Base-by-base conservation (phyloP, 495 filamentous ascomycete genomes). In the Annulohypoxylon nitens region DNA sequence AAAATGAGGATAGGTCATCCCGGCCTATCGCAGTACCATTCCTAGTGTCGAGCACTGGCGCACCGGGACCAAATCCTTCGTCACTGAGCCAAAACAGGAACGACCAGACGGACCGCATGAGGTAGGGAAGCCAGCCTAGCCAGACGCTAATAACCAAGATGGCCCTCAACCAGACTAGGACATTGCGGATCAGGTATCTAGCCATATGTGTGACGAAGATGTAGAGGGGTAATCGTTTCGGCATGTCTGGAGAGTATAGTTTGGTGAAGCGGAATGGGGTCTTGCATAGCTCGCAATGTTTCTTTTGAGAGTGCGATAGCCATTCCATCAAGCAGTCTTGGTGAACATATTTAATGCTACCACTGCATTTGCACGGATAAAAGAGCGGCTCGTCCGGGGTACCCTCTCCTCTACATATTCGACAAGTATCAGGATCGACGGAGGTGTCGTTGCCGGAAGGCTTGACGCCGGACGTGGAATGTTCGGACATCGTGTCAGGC, bases 251-350 rank as follows among this genome's bases (percentile, higher is more conserved):
- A 68, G 93, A 88, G 84, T 99, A 99, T 8, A 99, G 88, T 78
- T 99, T 98, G 23, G 96, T 99, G 81, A 99, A 99, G 41, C 93
- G 91, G 79, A 98, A 99, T 0, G 93, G 90, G 20, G 97, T 99
- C 81, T 98, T 98, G 89, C 96, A 99, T 14, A 99, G 89, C 85
- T 99, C 96, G 84, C 96, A 99, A 86, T 98, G 92, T 80, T 98
- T 98, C 88, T 98, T 98, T 79, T 98, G 95, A 1, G 94, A 97
- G 79, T 99, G 96, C 25, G 93, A 92, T 18, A 99, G 84, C 96
- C 96, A 99, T 83, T 98, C 94, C 88, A 98, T 97, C 78, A 99
- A 83, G 79, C 96, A 99, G 73, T 94, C 91, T 80, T 99, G 96
- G 82, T 99, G 96, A 58, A 99, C 96, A 76, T 92, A 95, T 81